phyloP scores from a whole-genome alignment of 179 eudicot genomes.

The Patellifolia procumbens region DNA sequence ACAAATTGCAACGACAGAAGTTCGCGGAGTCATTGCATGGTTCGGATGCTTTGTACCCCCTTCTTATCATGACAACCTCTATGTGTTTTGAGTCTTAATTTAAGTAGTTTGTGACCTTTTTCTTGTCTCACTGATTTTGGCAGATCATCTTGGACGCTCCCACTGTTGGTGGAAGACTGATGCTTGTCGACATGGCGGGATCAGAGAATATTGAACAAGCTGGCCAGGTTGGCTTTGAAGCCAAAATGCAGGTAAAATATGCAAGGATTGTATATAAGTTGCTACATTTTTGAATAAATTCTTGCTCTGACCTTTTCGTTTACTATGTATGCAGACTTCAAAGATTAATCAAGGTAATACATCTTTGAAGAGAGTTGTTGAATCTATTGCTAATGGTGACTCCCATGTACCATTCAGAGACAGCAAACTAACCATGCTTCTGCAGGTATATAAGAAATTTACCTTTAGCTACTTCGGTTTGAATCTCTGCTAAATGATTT shows the following conservation, averaged over 20 bases:
- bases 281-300: not conserved
- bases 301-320: not conserved
- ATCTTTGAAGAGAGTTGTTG: slow-evolving; percentile 93
- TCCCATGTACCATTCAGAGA: slow-evolving; percentile 98
- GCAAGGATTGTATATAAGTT: not conserved
- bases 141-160: slow-evolving; percentile 96
- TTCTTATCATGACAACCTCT: not conserved
- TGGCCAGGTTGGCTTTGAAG: slow-evolving; percentile 86
- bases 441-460: slow-evolving; percentile 57
- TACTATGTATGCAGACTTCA: slow-evolving; percentile 54
- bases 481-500: not conserved
- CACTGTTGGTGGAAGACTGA: slow-evolving; percentile 89
- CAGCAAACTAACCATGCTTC: slow-evolving; percentile 97
- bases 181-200: slow-evolving; percentile 99
- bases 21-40: slow-evolving; percentile 98
- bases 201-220: slow-evolving; percentile 99
- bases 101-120: not conserved
- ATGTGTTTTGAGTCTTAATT: not conserved
- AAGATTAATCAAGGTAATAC: slow-evolving; percentile 95
- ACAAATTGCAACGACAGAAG: slow-evolving; percentile 91
- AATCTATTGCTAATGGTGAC: slow-evolving; percentile 97
- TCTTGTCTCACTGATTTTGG: not conserved
- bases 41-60: slow-evolving; percentile 23
- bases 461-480: not conserved
- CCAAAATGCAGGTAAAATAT: slow-evolving; percentile 80